These are phyloP conservation scores for Aspergillus neoniger DNA, from an alignment of 2,329 filamentous ascomycete genomes.

Conservation along the genomic window DNA sequence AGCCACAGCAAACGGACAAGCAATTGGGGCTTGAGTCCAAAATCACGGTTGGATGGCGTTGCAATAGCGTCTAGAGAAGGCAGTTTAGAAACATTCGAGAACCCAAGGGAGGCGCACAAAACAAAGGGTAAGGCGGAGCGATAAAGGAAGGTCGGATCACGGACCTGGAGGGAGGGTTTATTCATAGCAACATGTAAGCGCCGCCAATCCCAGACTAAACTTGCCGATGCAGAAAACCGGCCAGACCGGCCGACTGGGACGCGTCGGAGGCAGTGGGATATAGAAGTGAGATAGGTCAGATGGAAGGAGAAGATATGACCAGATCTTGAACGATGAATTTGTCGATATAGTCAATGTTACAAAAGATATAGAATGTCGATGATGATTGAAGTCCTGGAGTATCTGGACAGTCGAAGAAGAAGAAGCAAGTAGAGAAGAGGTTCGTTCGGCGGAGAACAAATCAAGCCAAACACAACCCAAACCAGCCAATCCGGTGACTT, in stretches of 20 bases:
- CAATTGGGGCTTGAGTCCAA: background rate
- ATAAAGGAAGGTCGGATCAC: background rate
- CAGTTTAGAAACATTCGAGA: slow-evolving; percentile 3
- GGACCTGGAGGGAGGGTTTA: background rate
- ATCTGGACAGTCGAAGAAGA: background rate
- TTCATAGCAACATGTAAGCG: slow-evolving; percentile 13
- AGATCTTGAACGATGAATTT: background rate
- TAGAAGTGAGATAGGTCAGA: background rate
- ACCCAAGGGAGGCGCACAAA: background rate
- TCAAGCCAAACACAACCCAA: background rate
- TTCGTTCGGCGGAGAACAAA: background rate
- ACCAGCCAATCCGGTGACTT: slow-evolving; percentile 20
- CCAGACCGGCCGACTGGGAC: slow-evolving; percentile 1
- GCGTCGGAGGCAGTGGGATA: background rate
- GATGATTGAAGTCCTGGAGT: too few relatives aligned
- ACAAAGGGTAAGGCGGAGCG: slow-evolving; percentile 5
- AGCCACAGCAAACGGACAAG: background rate
- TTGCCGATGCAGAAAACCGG: slow-evolving; percentile 4
- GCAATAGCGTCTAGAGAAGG: background rate
- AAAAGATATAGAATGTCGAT: too few relatives aligned
- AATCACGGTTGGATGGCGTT: background rate
- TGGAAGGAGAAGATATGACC: background rate
- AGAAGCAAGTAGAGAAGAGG: background rate
- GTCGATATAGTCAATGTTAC: too few relatives aligned
- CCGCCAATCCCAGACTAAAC: slow-evolving; percentile 8